phyloP scores from a whole-genome alignment of 2,329 filamentous ascomycete genomes.

The Phaeosphaeriaceae sp. region DNA sequence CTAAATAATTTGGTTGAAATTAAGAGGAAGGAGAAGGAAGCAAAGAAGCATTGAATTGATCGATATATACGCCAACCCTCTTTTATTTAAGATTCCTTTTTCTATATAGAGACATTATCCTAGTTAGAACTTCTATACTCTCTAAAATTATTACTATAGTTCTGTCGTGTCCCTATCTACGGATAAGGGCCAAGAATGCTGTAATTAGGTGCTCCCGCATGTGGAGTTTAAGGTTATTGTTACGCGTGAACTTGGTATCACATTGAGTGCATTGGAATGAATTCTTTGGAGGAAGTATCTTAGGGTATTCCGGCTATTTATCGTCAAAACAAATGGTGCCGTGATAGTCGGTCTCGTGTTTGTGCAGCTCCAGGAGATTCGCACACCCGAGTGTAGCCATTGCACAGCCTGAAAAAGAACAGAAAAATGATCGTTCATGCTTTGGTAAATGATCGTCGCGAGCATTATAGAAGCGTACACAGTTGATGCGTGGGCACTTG shows the following conservation, averaged over 20 bases:
- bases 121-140: no score
- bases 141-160: no score
- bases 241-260: slow-evolving; percentile 9
- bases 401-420: slow-evolving; percentile 7
- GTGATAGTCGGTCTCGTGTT: slow-evolving; percentile 9
- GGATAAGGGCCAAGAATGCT: no score
- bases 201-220: slow-evolving; percentile 14
- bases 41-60: slow-evolving; percentile 38
- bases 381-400: slow-evolving; percentile 8
- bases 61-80: no score
- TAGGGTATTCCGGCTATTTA: slow-evolving; percentile 8
- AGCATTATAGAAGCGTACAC: slow-evolving; percentile 7
- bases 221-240: slow-evolving; percentile 9
- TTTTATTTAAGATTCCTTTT: no score
- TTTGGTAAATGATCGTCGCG: slow-evolving; percentile 6
- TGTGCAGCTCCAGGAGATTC: slow-evolving; percentile 6
- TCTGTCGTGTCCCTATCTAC: no score
- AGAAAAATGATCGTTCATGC: slow-evolving; percentile 12
- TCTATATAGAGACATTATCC: no score
- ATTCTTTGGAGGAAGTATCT: not conserved
- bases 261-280: slow-evolving; percentile 8
- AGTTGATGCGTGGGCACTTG: slow-evolving; percentile 10
- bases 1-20: slow-evolving; percentile 32
- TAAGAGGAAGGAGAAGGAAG: slow-evolving; percentile 38
- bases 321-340: slow-evolving; percentile 6